Conservation (phyloP, 371 early-diverging fungal species). For the Mucor sp. region DNA sequence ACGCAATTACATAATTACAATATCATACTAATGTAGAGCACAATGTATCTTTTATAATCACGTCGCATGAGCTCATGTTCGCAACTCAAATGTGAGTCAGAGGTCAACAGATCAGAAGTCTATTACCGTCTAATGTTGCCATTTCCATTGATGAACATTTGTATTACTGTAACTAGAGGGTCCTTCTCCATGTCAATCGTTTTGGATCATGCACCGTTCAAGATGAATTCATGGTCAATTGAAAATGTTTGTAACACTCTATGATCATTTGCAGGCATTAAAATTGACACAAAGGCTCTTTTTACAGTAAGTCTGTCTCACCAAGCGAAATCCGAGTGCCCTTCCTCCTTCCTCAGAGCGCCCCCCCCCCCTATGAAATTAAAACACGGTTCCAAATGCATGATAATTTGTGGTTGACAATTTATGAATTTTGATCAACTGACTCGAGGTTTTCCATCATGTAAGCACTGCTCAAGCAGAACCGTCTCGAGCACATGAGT, state of each 20-base stretch:
- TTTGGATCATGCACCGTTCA: neutral
- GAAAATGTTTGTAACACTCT: neutral
- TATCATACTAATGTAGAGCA: too few relatives aligned
- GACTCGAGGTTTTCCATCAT: neutral
- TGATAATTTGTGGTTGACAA: neutral
- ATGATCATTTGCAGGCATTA: neutral
- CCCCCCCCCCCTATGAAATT: neutral
- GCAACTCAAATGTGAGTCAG: too few relatives aligned
- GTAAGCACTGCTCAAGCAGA: neutral
- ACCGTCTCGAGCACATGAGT: too few relatives aligned
- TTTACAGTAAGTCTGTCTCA: neutral
- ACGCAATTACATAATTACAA: too few relatives aligned
- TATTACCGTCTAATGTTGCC: too few relatives aligned
- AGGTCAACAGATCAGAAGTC: too few relatives aligned
- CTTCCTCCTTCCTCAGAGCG: too few relatives aligned
- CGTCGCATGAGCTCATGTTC: too few relatives aligned
- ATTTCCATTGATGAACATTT: neutral
- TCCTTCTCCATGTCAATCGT: neutral
- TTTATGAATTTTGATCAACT: neutral
- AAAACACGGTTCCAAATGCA: neutral
- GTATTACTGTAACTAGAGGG: neutral
- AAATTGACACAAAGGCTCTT: neutral
- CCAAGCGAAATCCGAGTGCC: neutral
- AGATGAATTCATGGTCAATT: neutral
- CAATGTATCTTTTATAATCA: too few relatives aligned